These are phyloP conservation scores for Heritiera fomes DNA, from an alignment of 345 rosid species.

Conservation along the genomic window DNA sequence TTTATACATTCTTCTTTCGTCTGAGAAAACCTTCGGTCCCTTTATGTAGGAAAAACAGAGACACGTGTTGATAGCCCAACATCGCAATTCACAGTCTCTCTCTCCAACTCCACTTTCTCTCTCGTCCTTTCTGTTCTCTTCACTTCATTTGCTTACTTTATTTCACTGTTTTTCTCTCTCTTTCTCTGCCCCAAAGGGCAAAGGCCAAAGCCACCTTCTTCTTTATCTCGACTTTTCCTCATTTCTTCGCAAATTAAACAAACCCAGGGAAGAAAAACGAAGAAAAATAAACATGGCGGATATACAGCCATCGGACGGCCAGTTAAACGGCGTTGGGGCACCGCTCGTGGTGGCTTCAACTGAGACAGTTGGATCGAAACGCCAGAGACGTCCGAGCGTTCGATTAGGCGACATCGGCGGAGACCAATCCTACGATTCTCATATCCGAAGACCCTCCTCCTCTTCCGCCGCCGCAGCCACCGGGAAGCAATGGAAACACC, in stretches of 20 bases:
- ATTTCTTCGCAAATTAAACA: background rate
- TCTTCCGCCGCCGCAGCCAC: background rate
- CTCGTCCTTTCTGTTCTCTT: too few species aligned
- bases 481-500: slow-evolving; percentile 36
- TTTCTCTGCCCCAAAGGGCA: background rate
- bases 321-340: slow-evolving; percentile 49
- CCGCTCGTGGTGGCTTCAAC: slow-evolving; percentile 39
- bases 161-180: background rate
- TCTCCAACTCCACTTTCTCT: too few species aligned
- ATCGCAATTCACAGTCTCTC: background rate
- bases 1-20: too few species aligned
- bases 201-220: background rate
- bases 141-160: background rate
- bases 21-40: background rate
- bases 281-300: slow-evolving; percentile 48
- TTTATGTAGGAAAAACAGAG: background rate
- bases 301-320: slow-evolving; percentile 46
- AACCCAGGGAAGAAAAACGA: background rate
- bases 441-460: slow-evolving; percentile 38
- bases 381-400: slow-evolving; percentile 87
- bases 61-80: slow-evolving; percentile 14
- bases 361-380: slow-evolving; percentile 65
- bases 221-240: background rate
- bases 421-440: slow-evolving; percentile 60
- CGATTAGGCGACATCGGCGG: slow-evolving; percentile 89